phyloP scores from a whole-genome alignment of 441 rosid genomes.

The Mallotus japonicus region DNA sequence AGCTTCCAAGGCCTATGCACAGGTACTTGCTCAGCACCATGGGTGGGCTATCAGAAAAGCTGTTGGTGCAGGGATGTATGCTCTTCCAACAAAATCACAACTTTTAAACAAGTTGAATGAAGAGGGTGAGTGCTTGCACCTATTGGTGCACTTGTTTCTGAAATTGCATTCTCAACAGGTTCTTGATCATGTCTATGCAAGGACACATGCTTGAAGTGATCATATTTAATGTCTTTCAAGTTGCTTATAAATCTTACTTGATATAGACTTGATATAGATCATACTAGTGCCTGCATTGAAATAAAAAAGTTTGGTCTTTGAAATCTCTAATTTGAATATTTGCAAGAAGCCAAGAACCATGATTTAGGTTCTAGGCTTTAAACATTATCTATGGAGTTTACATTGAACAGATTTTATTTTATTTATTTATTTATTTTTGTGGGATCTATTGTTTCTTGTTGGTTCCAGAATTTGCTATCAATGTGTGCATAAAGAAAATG shows the following conservation, averaged over 20 bases:
- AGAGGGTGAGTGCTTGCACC: slow-evolving; percentile 59
- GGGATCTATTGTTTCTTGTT: not conserved
- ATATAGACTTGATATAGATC: too few species aligned
- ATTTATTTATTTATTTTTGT: not conserved
- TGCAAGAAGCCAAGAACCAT: slow-evolving; percentile 1
- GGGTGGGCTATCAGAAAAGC: slow-evolving; percentile 93
- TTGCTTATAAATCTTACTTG: not conserved
- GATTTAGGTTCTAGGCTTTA: not conserved
- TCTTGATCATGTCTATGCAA: not conserved
- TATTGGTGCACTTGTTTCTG: slow-evolving; percentile 12
- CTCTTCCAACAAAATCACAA: slow-evolving; percentile 80
- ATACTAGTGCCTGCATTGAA: not conserved
- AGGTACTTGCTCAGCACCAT: slow-evolving; percentile 92
- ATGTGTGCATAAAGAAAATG: not conserved
- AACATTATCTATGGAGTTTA: not conserved
- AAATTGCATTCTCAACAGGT: slow-evolving; percentile 5
- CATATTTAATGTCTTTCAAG: not conserved
- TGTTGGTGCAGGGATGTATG: slow-evolving; percentile 92
- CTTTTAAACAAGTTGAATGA: slow-evolving; percentile 73
- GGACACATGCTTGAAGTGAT: not conserved
- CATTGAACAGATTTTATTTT: not conserved
- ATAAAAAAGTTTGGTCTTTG: not conserved
- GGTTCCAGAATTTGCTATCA: not conserved
- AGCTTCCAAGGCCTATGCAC: slow-evolving; percentile 84
- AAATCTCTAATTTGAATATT: not conserved